Evolutionary conservation across 2,329 filamentous ascomycete genomes (phyloP), one percentile per base, ranked within the genome.

Genomic region (Lecanicillium sp.): DNA sequence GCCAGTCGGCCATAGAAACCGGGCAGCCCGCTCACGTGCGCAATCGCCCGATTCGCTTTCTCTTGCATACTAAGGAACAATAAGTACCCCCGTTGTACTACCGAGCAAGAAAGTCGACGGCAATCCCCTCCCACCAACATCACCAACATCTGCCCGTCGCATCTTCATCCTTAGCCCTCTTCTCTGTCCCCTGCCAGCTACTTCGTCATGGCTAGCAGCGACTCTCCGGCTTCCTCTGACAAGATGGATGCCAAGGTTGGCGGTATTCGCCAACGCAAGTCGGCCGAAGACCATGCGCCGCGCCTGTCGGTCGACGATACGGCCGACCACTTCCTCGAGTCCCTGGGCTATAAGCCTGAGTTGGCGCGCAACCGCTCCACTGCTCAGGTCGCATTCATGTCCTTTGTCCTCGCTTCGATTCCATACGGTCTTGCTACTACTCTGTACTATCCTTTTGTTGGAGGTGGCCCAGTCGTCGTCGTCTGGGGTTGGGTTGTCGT

Each of bases 351-450:
- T 65, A 76, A 74, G 57, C 68, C 78, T 39, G 78, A 84, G 59
- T 59, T 84, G 42, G 59, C 68, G 35, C 75, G 80, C 43, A 81
- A 71, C 51, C 71, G 80, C 39, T 83, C 79, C 32, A 83, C 79
- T 2, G 66, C 76, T 47, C 78, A 83, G 58, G 79, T 83, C 38
- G 78, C 78, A 49, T 83, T 83, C 68, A 84, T 83, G 80, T 82
- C 78, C 44, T 86, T 85, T 53, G 81, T 85, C 48, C 72, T 86
- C 38, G 80, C 82, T 34, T 80, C 81, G 3, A 83, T 85, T 44
- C 82, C 82, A 9, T 86, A 85, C 58, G 82, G 82, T 51, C 68
- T 86, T 29, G 73, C 79, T 32, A 86, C 82, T 2, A 85, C 80
- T 7, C 58, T 85, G 48, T 71, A 70, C 57, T 85, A 83, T 54